A percentile compares a stretch with the other conserved stretches of the same genome.
Conservation (phyloP, 768 basidiomycete species). For the Cystobasidium tubakii region DNA sequence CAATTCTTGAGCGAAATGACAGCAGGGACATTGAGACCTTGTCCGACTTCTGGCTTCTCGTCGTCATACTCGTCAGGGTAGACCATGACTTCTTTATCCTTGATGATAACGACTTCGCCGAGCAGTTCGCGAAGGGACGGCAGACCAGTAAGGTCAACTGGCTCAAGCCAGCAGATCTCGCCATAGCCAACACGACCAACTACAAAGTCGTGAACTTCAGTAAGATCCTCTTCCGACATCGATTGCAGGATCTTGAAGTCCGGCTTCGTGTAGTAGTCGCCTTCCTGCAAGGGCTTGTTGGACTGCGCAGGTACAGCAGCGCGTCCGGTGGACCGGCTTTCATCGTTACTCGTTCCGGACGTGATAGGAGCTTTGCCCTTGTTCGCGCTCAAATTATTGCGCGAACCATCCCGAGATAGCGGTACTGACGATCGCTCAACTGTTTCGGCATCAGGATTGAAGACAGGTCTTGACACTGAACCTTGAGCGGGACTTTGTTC, state of each 20-base stretch:
- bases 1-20: constrained; percentile 69
- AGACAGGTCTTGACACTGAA: neutral
- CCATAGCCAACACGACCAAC: constrained; percentile 67
- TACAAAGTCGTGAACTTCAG: constrained; percentile 63
- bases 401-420: constrained; percentile 7
- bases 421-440: neutral
- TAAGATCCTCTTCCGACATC: constrained; percentile 66
- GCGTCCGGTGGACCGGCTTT: neutral
- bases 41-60: constrained; percentile 73
- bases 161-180: constrained; percentile 70
- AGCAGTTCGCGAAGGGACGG: constrained; percentile 71
- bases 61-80: constrained; percentile 84
- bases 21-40: constrained; percentile 83
- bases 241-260: constrained; percentile 66
- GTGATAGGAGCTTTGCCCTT: constrained; percentile 3
- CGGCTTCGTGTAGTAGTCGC: constrained; percentile 79
- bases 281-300: constrained; percentile 39
- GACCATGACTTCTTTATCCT: constrained; percentile 72
- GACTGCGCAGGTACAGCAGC: neutral
- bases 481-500: neutral
- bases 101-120: constrained; percentile 80
- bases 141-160: constrained; percentile 76
- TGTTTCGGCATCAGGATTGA: constrained; percentile 5
- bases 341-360: neutral
- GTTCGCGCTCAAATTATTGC: neutral